Evolutionary conservation across 2,329 filamentous ascomycete species (phyloP).

Genomic region (Paecilomyces variotii): DNA sequence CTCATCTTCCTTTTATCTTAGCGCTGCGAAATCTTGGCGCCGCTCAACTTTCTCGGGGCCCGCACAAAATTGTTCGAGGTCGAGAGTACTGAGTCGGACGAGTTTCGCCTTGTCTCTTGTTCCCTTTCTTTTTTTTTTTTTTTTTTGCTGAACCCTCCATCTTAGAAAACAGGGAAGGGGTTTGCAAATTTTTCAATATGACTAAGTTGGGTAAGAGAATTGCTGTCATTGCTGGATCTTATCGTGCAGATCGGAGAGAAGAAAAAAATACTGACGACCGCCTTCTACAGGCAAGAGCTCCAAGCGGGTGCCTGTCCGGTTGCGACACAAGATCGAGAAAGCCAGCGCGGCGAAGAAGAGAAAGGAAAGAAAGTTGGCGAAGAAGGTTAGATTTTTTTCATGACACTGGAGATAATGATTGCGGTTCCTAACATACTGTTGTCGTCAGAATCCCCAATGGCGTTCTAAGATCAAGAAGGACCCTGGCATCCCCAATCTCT

Average conservation of each 20-base stretch:
- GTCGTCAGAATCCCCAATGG: conserved; percentile 77
- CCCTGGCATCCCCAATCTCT: conserved; percentile 92
- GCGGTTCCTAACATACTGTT: conserved; percentile 7
- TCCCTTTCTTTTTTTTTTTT: conserved; percentile 6
- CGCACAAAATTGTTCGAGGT: conserved; percentile 14
- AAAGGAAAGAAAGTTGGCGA: conserved; percentile 80
- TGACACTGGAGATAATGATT: neutral
- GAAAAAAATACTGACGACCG: conserved; percentile 1
- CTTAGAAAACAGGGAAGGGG: conserved; percentile 1
- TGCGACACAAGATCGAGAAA: conserved; percentile 95
- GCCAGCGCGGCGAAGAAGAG: conserved; percentile 81
- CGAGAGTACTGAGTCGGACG: neutral
- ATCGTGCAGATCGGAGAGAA: neutral
- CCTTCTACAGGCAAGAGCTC: conserved; percentile 70
- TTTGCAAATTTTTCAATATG: conserved; percentile 22
- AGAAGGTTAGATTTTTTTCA: conserved; percentile 50
- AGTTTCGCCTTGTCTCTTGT: conserved; percentile 7
- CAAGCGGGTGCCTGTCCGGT: conserved; percentile 80
- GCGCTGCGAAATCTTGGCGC: conserved; percentile 26
- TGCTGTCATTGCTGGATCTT: neutral
- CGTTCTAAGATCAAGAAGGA: conserved; percentile 93
- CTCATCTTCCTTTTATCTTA: conserved; percentile 28
- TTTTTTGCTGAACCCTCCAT: conserved; percentile 6
- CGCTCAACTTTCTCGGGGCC: conserved; percentile 7
- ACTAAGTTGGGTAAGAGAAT: conserved; percentile 30